These are phyloP conservation scores for Scheffersomyces parashehatae DNA, from an alignment of 1,139 yeast genomes.

Conservation along the genomic window DNA sequence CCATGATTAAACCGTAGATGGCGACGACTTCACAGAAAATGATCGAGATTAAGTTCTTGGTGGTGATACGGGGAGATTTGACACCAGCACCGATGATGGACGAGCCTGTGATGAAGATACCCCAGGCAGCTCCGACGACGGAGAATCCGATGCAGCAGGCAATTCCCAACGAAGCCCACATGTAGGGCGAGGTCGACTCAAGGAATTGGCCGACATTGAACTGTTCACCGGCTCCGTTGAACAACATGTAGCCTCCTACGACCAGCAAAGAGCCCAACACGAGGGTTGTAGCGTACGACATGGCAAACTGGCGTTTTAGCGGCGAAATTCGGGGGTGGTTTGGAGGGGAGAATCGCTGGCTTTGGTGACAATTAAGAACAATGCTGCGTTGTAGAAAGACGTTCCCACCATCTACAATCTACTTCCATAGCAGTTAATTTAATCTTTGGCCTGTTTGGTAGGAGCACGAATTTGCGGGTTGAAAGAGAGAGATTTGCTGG, in stretches of 20 bases:
- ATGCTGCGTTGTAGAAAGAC: too few relatives aligned
- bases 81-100: slow-evolving; percentile 98
- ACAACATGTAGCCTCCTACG: slow-evolving; percentile 68
- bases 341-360: too few relatives aligned
- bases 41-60: slow-evolving; percentile 93
- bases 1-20: slow-evolving; percentile 95
- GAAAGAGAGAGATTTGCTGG: too few relatives aligned
- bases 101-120: slow-evolving; percentile 94
- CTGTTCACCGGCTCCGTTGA: slow-evolving; percentile 88
- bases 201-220: slow-evolving; percentile 90
- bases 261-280: slow-evolving; percentile 32
- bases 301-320: slow-evolving; percentile 5
- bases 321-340: too few relatives aligned
- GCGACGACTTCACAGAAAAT: slow-evolving; percentile 99
- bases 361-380: too few relatives aligned
- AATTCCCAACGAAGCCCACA: slow-evolving; percentile 96
- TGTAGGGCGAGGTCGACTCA: slow-evolving; percentile 84
- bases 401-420: too few relatives aligned
- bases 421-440: too few relatives aligned
- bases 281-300: slow-evolving; percentile 24
- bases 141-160: slow-evolving; percentile 91
- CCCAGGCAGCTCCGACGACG: slow-evolving; percentile 99
- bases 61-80: slow-evolving; percentile 93
- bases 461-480: too few relatives aligned
- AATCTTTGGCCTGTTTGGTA: too few relatives aligned